Base-by-base conservation (phyloP, 768 basidiomycete species). In the Lenzites betulinus region DNA sequence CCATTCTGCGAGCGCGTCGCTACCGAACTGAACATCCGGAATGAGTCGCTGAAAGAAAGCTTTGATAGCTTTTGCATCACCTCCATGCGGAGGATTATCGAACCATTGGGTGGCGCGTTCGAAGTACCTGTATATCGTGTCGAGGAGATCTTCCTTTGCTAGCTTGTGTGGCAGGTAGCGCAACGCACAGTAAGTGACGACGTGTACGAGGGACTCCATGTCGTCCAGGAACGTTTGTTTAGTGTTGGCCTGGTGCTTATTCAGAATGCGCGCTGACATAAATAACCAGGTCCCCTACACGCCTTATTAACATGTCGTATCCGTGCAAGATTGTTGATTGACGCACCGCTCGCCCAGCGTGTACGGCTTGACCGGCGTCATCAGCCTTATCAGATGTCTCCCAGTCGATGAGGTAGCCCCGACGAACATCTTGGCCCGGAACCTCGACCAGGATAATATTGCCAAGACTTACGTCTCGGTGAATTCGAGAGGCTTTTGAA, bases 401-500 rank as follows among this genome's bases (percentile, higher is more conserved):
- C n/a, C n/a, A n/a, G n/a, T n/a, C n/a, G n/a, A n/a, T n/a, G n/a
- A n/a, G n/a, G n/a, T n/a, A 59, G 15, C 51, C 58, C 7, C 8
- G 18, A 3, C 50, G 50, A 11, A 26, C 23, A 16, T 35, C 22
- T 6, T 33, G 22, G 4, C 28, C 57, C 3, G 57, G 20, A 12
- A 41, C 49, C 30, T 46, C 36, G n/a, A 59, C 58, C 3, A 59
- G 44, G 30, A 59, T 48, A 38, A 59, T 38, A 36, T 59, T 53
- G 23, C 51, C 42, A 3, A 59, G 22, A 16, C 58, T 53, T n/a
- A 62, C 48, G 33, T 54, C 60, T 2, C 54, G 25, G 25, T 54
- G 54, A 15, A 62, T 51, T 9, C 54, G 47, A 1, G 47, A 48
- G 15, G 22, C 57, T n/a, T 58, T 51, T 6, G 41, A 47, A 2